Evolutionary conservation across 202 grass and related monocot genomes (phyloP), one percentile per base, ranked within the genome.

Genomic region (Saccharum hybrid): DNA sequence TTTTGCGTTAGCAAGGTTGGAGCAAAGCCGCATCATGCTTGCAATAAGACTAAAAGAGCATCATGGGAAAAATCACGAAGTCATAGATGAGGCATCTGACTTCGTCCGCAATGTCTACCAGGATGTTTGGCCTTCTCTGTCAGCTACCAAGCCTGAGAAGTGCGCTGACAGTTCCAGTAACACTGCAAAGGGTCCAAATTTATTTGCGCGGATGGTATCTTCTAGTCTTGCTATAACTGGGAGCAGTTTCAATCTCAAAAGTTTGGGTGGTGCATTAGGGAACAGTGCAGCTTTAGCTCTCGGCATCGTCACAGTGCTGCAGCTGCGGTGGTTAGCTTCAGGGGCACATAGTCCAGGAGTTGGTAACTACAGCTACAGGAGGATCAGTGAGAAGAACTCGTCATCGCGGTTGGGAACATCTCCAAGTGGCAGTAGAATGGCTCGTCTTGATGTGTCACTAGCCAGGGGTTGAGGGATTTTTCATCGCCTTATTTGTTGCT

Each of bases 21-120:
- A 94, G 74, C 92, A 94, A 64, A 91, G 92, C 63, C 84, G 87
- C 56, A 80, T 94, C 63, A 74, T 94, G 78, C 86, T 94, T 68
- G 78, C 89, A 5, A 85, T 85, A 81, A 87, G 77, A 80, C 46
- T 94, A 66, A 90, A 86, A 62, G 86, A 91, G 18, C 86, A 94
- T 68, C 81, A 65, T 30, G 84, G 92, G 41, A 82, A 77, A 16
- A 89, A 91, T 56, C 72, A 71, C 9, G 5, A 68, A 69, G 81
- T 88, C 40, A 80, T 94, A 63, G 81, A 91, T 1, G 88, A 90
- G 72, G 88, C 88, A 18, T 76, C 61, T 0, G n/a, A 88, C 18
- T 93, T 94, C 41, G 83, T 90, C 40, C 76, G 61, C 66, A 83
- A 84, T 82, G 77, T 84, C 7, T 88, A 88, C 78, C 72, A 82